Conservation (phyloP, 148 eudicot genomes). For the Amaranthus hypochondriacus region DNA sequence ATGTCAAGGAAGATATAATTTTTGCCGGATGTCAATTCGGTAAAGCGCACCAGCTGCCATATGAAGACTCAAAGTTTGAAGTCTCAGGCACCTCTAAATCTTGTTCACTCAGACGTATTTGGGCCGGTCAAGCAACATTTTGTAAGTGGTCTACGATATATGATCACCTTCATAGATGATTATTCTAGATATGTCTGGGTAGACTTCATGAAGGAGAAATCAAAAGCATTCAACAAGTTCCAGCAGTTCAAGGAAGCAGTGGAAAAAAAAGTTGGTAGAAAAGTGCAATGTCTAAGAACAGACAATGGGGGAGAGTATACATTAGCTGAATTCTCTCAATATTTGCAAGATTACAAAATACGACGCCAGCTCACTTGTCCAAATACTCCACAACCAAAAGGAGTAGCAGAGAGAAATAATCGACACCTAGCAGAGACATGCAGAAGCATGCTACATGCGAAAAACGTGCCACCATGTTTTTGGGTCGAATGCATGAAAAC, state of each 20-base stretch:
- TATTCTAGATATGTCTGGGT: constrained; percentile 16
- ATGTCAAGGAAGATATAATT: constrained; percentile 1
- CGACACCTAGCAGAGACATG: constrained; percentile 1
- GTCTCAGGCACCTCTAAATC: constrained; percentile 7
- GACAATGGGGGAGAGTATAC: no score
- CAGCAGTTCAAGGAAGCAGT: no score
- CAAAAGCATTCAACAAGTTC: no score
- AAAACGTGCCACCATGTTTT: constrained; percentile 17
- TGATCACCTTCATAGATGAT: constrained; percentile 17
- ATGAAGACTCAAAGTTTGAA: constrained; percentile 14
- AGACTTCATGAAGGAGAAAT: background rate
- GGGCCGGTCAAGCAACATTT: constrained; percentile 9
- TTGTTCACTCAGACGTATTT: constrained; percentile 14
- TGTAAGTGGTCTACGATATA: background rate
- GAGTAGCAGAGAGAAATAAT: constrained; percentile 16
- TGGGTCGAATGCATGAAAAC: no score
- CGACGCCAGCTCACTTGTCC: constrained; percentile 1
- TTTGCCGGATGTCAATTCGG: constrained; percentile 6
- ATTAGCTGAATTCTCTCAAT: background rate
- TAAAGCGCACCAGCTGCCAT: constrained; percentile 1
- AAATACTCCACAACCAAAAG: constrained; percentile 14
- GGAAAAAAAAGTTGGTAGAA: no score
- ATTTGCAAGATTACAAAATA: background rate
- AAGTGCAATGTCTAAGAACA: no score
- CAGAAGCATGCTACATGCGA: constrained; percentile 9